These are phyloP conservation scores for Sapria himalayana DNA, from an alignment of 345 rosid genomes.

Conservation along the genomic window DNA sequence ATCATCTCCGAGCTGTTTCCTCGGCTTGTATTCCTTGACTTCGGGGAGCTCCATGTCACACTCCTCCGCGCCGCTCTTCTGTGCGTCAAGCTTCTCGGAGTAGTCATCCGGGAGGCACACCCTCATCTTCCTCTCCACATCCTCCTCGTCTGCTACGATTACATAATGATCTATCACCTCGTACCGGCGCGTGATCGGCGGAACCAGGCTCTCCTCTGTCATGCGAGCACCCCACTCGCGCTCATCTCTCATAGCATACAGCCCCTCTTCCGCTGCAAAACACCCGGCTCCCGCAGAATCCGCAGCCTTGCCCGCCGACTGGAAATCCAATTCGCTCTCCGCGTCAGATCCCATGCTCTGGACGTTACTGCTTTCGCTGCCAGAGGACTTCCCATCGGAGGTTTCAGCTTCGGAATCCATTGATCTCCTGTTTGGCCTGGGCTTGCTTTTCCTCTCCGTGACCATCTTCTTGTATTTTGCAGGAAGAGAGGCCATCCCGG, in stretches of 20 bases:
- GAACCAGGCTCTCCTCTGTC: conserved; percentile 95
- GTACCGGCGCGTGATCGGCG: conserved; percentile 96
- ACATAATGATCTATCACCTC: conserved; percentile 71
- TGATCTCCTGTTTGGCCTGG: conserved; percentile 62
- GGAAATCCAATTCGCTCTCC: conserved; percentile 70
- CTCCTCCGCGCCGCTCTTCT: conserved; percentile 76
- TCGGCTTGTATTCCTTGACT: conserved; percentile 86
- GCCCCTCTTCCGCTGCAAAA: conserved; percentile 32
- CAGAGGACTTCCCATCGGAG: conserved; percentile 68
- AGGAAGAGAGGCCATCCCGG: conserved; percentile 23
- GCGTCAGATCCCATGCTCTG: conserved; percentile 64
- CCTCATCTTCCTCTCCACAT: conserved; percentile 71
- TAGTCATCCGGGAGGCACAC: conserved; percentile 92
- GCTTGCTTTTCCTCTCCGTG: conserved; percentile 42
- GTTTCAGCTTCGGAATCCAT: conserved; percentile 82
- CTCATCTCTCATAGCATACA: conserved; percentile 49
- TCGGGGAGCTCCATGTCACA: conserved; percentile 99
- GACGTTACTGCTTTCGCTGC: conserved; percentile 36
- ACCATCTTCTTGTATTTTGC: conserved; percentile 39
- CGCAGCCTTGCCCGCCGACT: conserved; percentile 32
- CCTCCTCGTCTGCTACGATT: conserved; percentile 77
- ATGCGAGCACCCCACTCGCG: conserved; percentile 99
- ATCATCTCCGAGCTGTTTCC: conserved; percentile 73
- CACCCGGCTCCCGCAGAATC: conserved; percentile 44
- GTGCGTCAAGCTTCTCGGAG: conserved; percentile 78